Evolutionary conservation across 257 asterid genomes (phyloP).

Genomic region (Lavandula angustifolia): DNA sequence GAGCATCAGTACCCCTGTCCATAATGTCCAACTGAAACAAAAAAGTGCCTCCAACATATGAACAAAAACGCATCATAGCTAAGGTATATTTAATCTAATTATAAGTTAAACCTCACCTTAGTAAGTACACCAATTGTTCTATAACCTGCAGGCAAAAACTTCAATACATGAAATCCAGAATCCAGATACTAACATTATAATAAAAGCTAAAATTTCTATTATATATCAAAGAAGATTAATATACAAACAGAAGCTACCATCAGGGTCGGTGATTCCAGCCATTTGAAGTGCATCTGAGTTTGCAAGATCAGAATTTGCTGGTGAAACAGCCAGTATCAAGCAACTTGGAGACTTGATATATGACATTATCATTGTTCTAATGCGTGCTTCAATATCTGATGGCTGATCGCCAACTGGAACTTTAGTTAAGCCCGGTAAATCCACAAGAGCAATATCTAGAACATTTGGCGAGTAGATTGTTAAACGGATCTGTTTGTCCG

Average conservation of each 20-base stretch:
- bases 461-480: slow-evolving; percentile 92
- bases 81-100: not conserved
- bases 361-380: slow-evolving; percentile 92
- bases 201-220: not conserved
- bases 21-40: slow-evolving; percentile 86
- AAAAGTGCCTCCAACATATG: slow-evolving; percentile 24
- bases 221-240: not conserved
- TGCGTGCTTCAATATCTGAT: slow-evolving; percentile 89
- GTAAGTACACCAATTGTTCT: slow-evolving; percentile 96
- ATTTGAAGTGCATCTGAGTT: slow-evolving; percentile 99
- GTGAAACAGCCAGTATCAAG: slow-evolving; percentile 89
- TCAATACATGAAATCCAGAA: slow-evolving; percentile 30
- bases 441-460: slow-evolving; percentile 93
- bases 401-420: slow-evolving; percentile 99
- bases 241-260: slow-evolving; percentile 48
- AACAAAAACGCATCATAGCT: not conserved
- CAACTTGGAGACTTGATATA: slow-evolving; percentile 69
- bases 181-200: slow-evolving; percentile 9
- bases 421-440: slow-evolving; percentile 93
- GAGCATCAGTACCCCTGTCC: slow-evolving; percentile 98
- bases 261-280: slow-evolving; percentile 96
- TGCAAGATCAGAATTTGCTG: slow-evolving; percentile 94
- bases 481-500: slow-evolving; percentile 82
- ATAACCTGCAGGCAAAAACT: slow-evolving; percentile 61
- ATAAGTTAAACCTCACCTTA: slow-evolving; percentile 52